These are phyloP conservation scores for Ascochyta lentis DNA, from an alignment of 2,329 filamentous ascomycete genomes.

Conservation along the genomic window DNA sequence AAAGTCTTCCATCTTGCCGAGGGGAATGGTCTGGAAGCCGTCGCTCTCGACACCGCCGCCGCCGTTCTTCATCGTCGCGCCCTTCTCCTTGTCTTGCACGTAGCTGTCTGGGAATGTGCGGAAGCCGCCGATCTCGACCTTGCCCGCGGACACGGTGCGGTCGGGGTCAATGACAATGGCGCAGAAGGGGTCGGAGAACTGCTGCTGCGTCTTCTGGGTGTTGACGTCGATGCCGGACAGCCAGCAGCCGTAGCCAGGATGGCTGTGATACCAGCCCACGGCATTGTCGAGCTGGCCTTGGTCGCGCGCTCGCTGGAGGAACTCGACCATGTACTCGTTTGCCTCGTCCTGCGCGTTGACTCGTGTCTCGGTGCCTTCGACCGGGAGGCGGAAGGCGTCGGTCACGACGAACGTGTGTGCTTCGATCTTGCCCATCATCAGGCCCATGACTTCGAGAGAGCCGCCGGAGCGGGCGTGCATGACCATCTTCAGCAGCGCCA, in stretches of 20 bases:
- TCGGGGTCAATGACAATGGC: constrained; percentile 97
- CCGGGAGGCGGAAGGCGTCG: constrained; percentile 90
- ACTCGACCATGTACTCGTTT: constrained; percentile 95
- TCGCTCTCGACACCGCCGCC: constrained; percentile 57
- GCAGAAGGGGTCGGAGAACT: constrained; percentile 86
- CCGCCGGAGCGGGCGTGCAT: constrained; percentile 98
- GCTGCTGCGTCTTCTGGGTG: constrained; percentile 86
- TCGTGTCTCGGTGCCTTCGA: constrained; percentile 97
- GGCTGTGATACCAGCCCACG: constrained; percentile 97
- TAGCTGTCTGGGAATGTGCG: constrained; percentile 83
- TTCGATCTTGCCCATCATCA: constrained; percentile 95
- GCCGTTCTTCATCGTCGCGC: constrained; percentile 33
- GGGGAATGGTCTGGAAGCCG: constrained; percentile 78
- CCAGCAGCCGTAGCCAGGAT: constrained; percentile 98
- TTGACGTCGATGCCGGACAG: constrained; percentile 92
- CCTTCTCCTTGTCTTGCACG: constrained; percentile 51
- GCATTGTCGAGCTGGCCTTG: constrained; percentile 85
- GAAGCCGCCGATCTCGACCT: constrained; percentile 97
- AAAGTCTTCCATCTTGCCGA: constrained; percentile 95
- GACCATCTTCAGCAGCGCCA: constrained; percentile 97
- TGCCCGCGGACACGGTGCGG: constrained; percentile 90
- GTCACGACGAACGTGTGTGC: constrained; percentile 89
- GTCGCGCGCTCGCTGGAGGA: constrained; percentile 76
- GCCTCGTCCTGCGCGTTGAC: constrained; percentile 96
- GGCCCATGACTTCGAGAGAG: constrained; percentile 91